Percentiles rank a stretch among this genome's conserved stretches.
These are phyloP conservation scores for Pisolithus orientalis DNA, from an alignment of 768 basidiomycete genomes.

Conservation along the genomic window DNA sequence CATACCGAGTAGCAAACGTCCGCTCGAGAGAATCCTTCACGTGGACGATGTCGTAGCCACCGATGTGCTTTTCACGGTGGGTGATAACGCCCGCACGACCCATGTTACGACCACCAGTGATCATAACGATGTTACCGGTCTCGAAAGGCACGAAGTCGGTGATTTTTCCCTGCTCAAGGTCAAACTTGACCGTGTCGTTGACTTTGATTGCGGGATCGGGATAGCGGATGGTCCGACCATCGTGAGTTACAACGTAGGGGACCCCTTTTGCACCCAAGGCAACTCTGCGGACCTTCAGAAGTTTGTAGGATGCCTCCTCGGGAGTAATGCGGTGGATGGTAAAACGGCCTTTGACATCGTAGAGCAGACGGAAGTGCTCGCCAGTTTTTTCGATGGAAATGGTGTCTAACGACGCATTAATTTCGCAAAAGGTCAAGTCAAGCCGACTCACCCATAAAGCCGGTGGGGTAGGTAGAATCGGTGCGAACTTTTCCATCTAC, in stretches of 20 bases:
- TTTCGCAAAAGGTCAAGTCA: neutral
- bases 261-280: constrained; percentile 92
- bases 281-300: constrained; percentile 88
- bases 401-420: constrained; percentile 56
- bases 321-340: constrained; percentile 98
- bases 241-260: constrained; percentile 96
- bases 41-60: constrained; percentile 98
- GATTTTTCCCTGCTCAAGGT: constrained; percentile 93
- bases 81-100: constrained; percentile 95
- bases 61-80: constrained; percentile 94
- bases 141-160: constrained; percentile 92
- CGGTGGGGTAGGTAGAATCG: constrained; percentile 93
- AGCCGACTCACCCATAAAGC: constrained; percentile 82
- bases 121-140: constrained; percentile 93
- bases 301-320: constrained; percentile 96
- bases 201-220: constrained; percentile 93
- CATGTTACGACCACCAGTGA: constrained; percentile 99
- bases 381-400: constrained; percentile 96
- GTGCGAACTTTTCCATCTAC: constrained; percentile 99
- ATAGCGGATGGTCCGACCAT: constrained; percentile 99
- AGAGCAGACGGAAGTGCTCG: constrained; percentile 98
- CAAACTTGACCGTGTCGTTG: constrained; percentile 98
- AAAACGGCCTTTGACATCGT: constrained; percentile 99
- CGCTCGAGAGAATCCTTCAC: constrained; percentile 93
- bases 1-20: constrained; percentile 95